These are phyloP conservation scores for Glaciozyma martinii DNA, from an alignment of 768 basidiomycete genomes.

Conservation along the genomic window DNA sequence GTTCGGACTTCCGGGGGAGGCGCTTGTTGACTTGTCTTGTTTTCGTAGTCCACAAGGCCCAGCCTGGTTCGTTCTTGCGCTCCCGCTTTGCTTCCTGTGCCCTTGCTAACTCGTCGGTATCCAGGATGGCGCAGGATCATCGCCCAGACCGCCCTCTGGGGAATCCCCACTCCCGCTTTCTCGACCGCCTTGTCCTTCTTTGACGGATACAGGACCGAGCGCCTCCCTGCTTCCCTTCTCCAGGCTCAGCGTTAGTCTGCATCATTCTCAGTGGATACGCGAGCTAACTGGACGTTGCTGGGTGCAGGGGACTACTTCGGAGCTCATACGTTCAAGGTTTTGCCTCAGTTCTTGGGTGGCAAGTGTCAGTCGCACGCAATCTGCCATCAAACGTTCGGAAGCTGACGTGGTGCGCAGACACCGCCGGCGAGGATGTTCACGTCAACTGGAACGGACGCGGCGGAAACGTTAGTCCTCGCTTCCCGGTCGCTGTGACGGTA, in stretches of 20 bases:
- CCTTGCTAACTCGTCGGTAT: not conserved
- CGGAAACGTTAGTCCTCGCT: slow-evolving; percentile 73
- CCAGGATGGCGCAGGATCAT: slow-evolving; percentile 89
- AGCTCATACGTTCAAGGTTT: slow-evolving; percentile 89
- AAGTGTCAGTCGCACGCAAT: slow-evolving; percentile 14
- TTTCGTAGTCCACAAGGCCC: slow-evolving; percentile 75
- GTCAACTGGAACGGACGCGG: slow-evolving; percentile 99
- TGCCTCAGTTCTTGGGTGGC: slow-evolving; percentile 81
- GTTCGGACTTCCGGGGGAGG: not conserved
- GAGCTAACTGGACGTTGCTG: not conserved
- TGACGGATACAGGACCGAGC: slow-evolving; percentile 94
- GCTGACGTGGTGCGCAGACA: slow-evolving; percentile 13
- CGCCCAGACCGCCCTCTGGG: slow-evolving; percentile 94
- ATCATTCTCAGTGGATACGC: not conserved
- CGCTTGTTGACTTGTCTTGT: slow-evolving; percentile 34
- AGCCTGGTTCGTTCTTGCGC: slow-evolving; percentile 46
- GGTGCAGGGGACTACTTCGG: slow-evolving; percentile 74
- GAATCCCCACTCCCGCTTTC: slow-evolving; percentile 94
- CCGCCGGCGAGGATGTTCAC: slow-evolving; percentile 48
- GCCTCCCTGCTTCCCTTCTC: slow-evolving; percentile 85
- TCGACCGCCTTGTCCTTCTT: slow-evolving; percentile 97
- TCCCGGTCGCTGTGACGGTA: no score
- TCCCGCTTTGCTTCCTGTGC: not conserved
- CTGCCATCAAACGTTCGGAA: no score
- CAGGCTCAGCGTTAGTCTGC: slow-evolving; percentile 64